Conservation (phyloP, 805 yeast species). For the Saturnispora zaruensis region DNA sequence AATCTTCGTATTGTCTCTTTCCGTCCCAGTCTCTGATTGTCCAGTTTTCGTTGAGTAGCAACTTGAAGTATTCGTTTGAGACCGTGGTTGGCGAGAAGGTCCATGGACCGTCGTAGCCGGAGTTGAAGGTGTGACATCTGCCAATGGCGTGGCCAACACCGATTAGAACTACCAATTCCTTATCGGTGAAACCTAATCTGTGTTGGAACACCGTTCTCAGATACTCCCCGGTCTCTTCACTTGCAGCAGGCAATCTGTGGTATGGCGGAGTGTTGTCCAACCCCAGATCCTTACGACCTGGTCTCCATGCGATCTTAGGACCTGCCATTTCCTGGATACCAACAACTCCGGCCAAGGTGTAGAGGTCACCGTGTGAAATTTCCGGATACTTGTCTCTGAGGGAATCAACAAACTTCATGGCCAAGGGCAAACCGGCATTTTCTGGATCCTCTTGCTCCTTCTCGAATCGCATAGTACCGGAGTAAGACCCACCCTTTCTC, state of each 20-base stretch:
- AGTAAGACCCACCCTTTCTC: constrained; percentile 38
- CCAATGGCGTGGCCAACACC: constrained; percentile 43
- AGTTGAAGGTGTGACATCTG: constrained; percentile 42
- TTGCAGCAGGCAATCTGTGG: constrained; percentile 45
- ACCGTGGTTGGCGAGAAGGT: constrained; percentile 71
- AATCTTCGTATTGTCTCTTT: constrained; percentile 55
- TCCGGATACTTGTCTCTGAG: constrained; percentile 49
- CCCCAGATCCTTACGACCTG: constrained; percentile 37
- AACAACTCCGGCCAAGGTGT: constrained; percentile 63
- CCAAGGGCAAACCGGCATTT: constrained; percentile 44
- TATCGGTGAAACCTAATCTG: constrained; percentile 40
- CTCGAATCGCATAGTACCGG: constrained; percentile 44
- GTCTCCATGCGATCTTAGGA: constrained; percentile 51
- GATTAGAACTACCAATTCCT: constrained; percentile 38
- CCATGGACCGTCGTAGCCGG: constrained; percentile 89
- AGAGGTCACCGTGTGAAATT: constrained; percentile 57
- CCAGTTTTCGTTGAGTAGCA: constrained; percentile 50
- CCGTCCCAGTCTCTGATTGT: constrained; percentile 50
- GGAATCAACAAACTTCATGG: constrained; percentile 48
- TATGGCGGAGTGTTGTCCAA: constrained; percentile 34
- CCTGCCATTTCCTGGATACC: constrained; percentile 60
- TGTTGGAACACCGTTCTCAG: constrained; percentile 34
- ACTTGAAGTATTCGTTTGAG: constrained; percentile 64
- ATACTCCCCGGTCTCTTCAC: constrained; percentile 35
- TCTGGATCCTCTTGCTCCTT: constrained; percentile 44